Conservation (phyloP, 2,329 filamentous ascomycete genomes). For the Periconia macrospinosa region DNA sequence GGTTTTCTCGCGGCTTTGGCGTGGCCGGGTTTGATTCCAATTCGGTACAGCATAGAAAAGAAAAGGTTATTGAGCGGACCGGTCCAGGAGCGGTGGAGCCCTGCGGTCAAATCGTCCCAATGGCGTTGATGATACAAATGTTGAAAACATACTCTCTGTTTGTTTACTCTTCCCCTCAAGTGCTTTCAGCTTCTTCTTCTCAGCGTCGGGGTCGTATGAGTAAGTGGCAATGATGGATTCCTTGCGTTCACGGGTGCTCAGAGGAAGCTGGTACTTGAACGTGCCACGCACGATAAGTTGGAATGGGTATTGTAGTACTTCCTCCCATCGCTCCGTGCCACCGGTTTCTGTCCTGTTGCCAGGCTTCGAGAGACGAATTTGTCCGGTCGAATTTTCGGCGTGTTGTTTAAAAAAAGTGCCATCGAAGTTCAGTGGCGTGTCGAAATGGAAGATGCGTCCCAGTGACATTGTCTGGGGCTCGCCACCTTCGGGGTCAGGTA, state of each 20-base stretch:
- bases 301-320: slow-evolving; percentile 87
- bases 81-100: slow-evolving; percentile 13
- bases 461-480: slow-evolving; percentile 83
- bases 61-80: slow-evolving; percentile 14
- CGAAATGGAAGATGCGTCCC: slow-evolving; percentile 84
- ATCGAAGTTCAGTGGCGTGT: slow-evolving; percentile 86
- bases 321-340: slow-evolving; percentile 85
- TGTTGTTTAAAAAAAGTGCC: slow-evolving; percentile 82
- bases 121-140: slow-evolving; percentile 26
- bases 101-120: slow-evolving; percentile 34
- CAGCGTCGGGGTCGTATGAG: slow-evolving; percentile 38
- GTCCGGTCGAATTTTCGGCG: slow-evolving; percentile 73
- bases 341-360: slow-evolving; percentile 85
- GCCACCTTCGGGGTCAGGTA: slow-evolving; percentile 61
- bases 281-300: slow-evolving; percentile 90
- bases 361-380: slow-evolving; percentile 78
- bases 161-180: slow-evolving; percentile 8
- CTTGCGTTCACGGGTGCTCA: slow-evolving; percentile 58
- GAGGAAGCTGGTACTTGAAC: slow-evolving; percentile 74
- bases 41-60: slow-evolving; percentile 21
- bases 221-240: slow-evolving; percentile 50
- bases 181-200: slow-evolving; percentile 35
- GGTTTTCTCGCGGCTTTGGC: slow-evolving; percentile 22
- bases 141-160: slow-evolving; percentile 10
- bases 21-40: slow-evolving; percentile 14